Conservation (phyloP, 2,329 filamentous ascomycete species). For the Trichoderma citrinoviride region DNA sequence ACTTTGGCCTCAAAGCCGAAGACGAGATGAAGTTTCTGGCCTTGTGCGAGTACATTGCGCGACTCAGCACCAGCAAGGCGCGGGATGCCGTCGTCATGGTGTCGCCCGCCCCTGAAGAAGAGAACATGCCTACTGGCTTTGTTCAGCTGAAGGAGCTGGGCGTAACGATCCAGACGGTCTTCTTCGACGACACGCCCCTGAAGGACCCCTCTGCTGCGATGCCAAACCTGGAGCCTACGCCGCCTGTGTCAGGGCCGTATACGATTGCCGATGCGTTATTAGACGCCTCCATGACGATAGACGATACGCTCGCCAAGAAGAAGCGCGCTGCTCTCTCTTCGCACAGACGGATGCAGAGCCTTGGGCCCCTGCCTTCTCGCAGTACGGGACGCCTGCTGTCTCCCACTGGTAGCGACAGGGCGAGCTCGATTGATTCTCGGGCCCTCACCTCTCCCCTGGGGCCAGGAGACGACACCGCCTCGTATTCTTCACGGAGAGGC, state of each 20-base stretch:
- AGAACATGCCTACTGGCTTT: conserved; percentile 42
- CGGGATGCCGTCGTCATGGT: conserved; percentile 41
- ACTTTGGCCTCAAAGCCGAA: conserved; percentile 74
- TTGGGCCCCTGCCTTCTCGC: conserved; percentile 32
- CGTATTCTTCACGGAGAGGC: conserved; percentile 44
- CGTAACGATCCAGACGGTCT: conserved; percentile 81
- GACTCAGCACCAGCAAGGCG: conserved; percentile 69
- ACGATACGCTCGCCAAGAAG: conserved; percentile 59
- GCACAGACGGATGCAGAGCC: conserved; percentile 45
- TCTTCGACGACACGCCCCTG: conserved; percentile 77
- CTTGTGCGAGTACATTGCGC: conserved; percentile 88
- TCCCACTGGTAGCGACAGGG: conserved; percentile 32
- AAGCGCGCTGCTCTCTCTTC: conserved; percentile 51
- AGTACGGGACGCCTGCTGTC: conserved; percentile 32
- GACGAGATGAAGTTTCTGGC: conserved; percentile 89
- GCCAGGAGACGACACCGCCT: conserved; percentile 35
- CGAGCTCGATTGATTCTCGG: conserved; percentile 40
- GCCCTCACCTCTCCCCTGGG: conserved; percentile 34
- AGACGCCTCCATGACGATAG: conserved; percentile 87
- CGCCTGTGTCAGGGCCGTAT: conserved; percentile 48
- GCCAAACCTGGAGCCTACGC: conserved; percentile 34
- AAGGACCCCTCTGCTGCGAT: conserved; percentile 38
- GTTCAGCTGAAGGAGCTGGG: conserved; percentile 72
- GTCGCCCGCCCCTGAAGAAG: conserved; percentile 32
- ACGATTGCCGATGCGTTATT: conserved; percentile 88